phyloP scores from a whole-genome alignment of 2,329 filamentous ascomycete species.

The Cytospora leucostoma region DNA sequence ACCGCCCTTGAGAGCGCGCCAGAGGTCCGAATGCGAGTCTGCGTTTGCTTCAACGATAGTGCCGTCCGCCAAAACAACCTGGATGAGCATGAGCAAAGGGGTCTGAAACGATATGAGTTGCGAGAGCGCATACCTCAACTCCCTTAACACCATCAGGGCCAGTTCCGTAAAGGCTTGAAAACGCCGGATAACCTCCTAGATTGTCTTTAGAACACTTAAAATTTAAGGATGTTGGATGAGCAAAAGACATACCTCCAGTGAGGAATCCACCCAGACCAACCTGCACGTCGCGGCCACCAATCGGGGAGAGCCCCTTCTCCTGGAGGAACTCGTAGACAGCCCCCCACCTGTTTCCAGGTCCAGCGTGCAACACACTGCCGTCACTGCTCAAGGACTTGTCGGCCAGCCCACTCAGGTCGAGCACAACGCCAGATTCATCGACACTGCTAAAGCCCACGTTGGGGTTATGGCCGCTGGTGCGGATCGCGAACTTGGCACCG shows the following conservation, averaged over 20 bases:
- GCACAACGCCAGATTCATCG: conserved; percentile 27
- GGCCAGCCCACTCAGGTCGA: conserved; percentile 28
- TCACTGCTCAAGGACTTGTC: conserved; percentile 14
- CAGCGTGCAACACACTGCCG: conserved; percentile 16
- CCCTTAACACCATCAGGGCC: conserved; percentile 28
- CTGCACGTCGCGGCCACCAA: conserved; percentile 28
- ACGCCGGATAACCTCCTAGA: conserved; percentile 28
- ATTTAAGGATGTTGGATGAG: too few relatives aligned
- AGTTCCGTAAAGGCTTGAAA: conserved; percentile 29
- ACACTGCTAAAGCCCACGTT: conserved; percentile 28
- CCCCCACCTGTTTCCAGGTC: conserved; percentile 26
- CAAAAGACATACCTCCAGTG: conserved; percentile 25
- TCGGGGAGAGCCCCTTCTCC: conserved; percentile 17
- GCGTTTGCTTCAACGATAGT: conserved; percentile 29
- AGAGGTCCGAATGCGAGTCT: conserved; percentile 25
- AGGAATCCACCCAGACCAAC: conserved; percentile 30
- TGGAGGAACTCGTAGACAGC: conserved; percentile 28
- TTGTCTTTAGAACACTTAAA: too few relatives aligned
- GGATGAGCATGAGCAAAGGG: not conserved
- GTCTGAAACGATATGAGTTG: not conserved
- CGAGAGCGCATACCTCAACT: conserved; percentile 25
- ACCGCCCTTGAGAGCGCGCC: conserved; percentile 30
- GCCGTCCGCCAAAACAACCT: conserved; percentile 29
- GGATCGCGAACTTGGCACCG: conserved; percentile 26
- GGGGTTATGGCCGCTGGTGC: conserved; percentile 28